Evolutionary conservation across 805 yeast genomes (phyloP).

Genomic region (Blastobotrys attinorum): DNA sequence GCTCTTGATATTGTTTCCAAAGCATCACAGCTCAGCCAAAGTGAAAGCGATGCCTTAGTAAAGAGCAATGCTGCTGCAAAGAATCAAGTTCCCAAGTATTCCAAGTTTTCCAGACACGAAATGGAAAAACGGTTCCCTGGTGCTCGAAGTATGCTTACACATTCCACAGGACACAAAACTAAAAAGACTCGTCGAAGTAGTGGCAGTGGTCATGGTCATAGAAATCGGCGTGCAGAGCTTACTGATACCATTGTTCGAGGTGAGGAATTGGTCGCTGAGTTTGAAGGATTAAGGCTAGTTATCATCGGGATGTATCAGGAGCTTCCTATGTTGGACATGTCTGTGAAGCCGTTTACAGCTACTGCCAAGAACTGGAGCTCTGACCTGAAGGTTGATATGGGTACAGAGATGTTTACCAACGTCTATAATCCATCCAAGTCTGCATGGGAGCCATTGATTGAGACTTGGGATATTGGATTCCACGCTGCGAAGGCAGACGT

Average conservation of each 20-base stretch:
- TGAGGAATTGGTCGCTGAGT: slow-evolving; percentile 56
- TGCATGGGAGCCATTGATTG: slow-evolving; percentile 85
- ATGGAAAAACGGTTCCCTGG: neutral
- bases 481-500: slow-evolving; percentile 47
- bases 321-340: slow-evolving; percentile 76
- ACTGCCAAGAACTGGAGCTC: slow-evolving; percentile 80
- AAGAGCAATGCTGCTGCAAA: neutral
- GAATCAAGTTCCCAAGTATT: slow-evolving; percentile 10
- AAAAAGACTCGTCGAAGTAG: neutral
- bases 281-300: slow-evolving; percentile 76
- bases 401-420: slow-evolving; percentile 59
- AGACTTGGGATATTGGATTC: slow-evolving; percentile 74
- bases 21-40: slow-evolving; percentile 42
- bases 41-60: slow-evolving; percentile 26
- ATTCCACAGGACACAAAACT: neutral
- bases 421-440: slow-evolving; percentile 83
- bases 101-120: slow-evolving; percentile 12
- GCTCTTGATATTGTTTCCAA: slow-evolving; percentile 66
- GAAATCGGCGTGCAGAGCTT: neutral
- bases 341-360: slow-evolving; percentile 59
- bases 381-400: slow-evolving; percentile 63
- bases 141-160: neutral
- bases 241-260: slow-evolving; percentile 42
- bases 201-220: no score
- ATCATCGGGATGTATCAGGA: slow-evolving; percentile 88